phyloP scores from a whole-genome alignment of 768 basidiomycete species.

The Hysterangium stoloniferum region DNA sequence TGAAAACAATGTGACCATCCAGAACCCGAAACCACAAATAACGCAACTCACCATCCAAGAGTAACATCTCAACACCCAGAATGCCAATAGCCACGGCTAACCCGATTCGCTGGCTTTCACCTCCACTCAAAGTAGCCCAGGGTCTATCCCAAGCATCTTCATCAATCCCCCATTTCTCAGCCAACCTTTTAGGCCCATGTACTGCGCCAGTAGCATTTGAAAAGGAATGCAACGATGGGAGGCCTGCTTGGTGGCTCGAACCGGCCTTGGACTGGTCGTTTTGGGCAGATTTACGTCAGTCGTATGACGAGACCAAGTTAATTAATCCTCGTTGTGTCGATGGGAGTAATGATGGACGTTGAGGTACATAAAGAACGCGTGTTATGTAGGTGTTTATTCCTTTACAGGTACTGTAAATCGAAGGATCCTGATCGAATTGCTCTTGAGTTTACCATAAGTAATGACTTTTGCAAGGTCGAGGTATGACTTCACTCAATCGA shows the following conservation, averaged over 20 bases:
- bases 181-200: conserved; percentile 39
- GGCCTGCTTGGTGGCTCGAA: conserved; percentile 11
- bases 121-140: conserved; percentile 79
- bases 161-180: conserved; percentile 59
- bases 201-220: conserved; percentile 9
- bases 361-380: conserved; percentile 78
- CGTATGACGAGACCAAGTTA: conserved; percentile 43
- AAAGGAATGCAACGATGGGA: conserved; percentile 18
- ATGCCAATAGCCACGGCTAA: conserved; percentile 69
- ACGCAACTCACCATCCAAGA: conserved; percentile 65
- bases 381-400: conserved; percentile 76
- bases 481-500: conserved; percentile 9
- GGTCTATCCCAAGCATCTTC: conserved; percentile 65
- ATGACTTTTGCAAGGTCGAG: conserved; percentile 19
- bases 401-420: conserved; percentile 19
- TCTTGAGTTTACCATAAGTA: conserved; percentile 14
- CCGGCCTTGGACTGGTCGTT: conserved; percentile 19
- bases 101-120: conserved; percentile 79
- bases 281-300: conserved; percentile 30
- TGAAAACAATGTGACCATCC: no score
- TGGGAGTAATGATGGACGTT: conserved; percentile 79
- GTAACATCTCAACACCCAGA: conserved; percentile 66
- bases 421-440: not conserved
- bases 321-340: conserved; percentile 75
- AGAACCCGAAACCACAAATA: no score